phyloP scores from a whole-genome alignment of 108 stramenopile genomes.

The Cyclotella atomus region DNA sequence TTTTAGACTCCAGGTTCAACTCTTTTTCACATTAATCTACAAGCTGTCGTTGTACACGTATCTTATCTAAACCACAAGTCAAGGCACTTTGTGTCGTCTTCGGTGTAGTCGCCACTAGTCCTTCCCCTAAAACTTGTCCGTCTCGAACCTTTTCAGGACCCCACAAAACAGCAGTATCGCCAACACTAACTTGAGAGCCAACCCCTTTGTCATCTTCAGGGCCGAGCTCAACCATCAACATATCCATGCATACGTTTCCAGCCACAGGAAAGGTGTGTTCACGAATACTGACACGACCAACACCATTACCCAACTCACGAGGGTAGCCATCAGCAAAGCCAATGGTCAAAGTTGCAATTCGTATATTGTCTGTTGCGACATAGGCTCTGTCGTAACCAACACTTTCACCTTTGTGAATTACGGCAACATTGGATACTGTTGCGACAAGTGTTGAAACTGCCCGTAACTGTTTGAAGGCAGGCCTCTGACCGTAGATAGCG shows the following conservation, averaged over 20 bases:
- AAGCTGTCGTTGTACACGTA: conserved; percentile 59
- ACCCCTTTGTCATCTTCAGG: conserved; percentile 48
- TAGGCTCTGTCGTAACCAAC: conserved; percentile 85
- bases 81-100: conserved; percentile 76
- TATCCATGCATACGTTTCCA: conserved; percentile 89
- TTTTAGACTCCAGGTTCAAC: too few relatives aligned
- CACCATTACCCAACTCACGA: conserved; percentile 66
- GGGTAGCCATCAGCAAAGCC: conserved; percentile 86
- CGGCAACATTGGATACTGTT: conserved; percentile 68
- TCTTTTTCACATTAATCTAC: conserved; percentile 11
- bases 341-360: conserved; percentile 74
- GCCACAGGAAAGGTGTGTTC: conserved; percentile 60
- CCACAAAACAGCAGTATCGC: conserved; percentile 73
- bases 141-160: conserved; percentile 61
- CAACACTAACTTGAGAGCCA: conserved; percentile 58
- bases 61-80: conserved; percentile 76
- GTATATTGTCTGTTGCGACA: conserved; percentile 48
- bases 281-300: conserved; percentile 67
- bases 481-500: conserved; percentile 77
- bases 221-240: conserved; percentile 79
- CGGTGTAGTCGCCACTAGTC: conserved; percentile 50
- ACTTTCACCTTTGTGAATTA: conserved; percentile 60
- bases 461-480: conserved; percentile 58
- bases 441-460: conserved; percentile 66
- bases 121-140: conserved; percentile 46